These are phyloP conservation scores for Fusarium acutatum DNA, from an alignment of 2,329 filamentous ascomycete genomes.

Conservation along the genomic window DNA sequence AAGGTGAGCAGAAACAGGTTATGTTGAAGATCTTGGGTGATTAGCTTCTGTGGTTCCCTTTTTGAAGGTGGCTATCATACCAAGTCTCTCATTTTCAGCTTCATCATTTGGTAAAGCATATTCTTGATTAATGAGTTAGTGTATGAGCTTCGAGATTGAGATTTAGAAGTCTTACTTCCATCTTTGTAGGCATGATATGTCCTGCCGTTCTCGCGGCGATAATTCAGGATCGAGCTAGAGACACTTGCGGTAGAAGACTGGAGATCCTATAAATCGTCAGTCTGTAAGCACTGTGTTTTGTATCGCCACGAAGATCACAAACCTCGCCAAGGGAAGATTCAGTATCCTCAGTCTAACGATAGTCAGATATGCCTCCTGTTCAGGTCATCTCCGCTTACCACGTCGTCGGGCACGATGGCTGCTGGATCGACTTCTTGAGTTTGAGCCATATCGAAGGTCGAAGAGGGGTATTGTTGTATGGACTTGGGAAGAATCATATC, in stretches of 20 bases:
- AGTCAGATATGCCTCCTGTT: not conserved
- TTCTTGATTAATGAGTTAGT: not conserved
- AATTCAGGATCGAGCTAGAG: constrained; percentile 7
- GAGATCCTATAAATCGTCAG: not conserved
- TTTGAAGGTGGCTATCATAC: not conserved
- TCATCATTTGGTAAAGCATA: constrained; percentile 33
- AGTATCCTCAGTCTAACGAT: not conserved
- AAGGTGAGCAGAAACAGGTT: constrained; percentile 27
- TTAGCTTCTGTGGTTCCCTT: not conserved
- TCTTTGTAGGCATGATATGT: constrained; percentile 18
- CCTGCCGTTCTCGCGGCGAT: constrained; percentile 11
- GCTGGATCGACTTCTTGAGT: not conserved
- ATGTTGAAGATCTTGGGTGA: constrained; percentile 21
- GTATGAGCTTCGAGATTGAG: accelerated
- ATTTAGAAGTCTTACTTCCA: not conserved
- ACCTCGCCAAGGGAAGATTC: constrained; percentile 7
- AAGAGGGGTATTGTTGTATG: no score
- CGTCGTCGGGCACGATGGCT: not conserved
- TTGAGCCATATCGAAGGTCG: not conserved
- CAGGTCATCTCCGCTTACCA: not conserved
- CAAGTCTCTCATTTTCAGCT: constrained; percentile 24
- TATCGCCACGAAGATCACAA: not conserved
- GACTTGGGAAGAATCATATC: not conserved
- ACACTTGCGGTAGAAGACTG: not conserved
- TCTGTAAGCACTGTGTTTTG: no score